Base-by-base conservation (phyloP, 1,284 basidiomycete genomes). In the Cutaneotrichosporon cutaneum region DNA sequence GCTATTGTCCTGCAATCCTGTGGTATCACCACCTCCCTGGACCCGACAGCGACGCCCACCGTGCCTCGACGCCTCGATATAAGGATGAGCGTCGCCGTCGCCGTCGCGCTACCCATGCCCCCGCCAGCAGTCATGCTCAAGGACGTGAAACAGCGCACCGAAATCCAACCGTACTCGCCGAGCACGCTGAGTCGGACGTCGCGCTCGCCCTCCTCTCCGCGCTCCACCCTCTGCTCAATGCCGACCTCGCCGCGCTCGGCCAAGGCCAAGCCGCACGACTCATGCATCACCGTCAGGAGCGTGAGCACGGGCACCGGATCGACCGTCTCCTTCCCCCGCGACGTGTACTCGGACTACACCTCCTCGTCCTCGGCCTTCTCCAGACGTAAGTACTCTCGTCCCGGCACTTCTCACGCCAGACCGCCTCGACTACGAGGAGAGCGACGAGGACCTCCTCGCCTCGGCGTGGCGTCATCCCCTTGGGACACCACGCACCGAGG, bases 401-500 rank as follows among this genome's bases (percentile, higher is more conserved):
- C 45, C 11, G 11, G 26, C 18, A 3, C 6, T 8, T 5, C 48
- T 50, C 11, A 50, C 48, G 14, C 48, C 27, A 51, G 48, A 27
- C 13, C 24, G 47, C 14, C 13, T 18, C 18, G 48, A 51, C 18
- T 16, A 18, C 8, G 48, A 51, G 16, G 18, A 26, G 18, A 27
- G 16, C 48, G 18, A n/a, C 3, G 48, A 51, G 16, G 48, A 26
- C 14, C 26, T 51, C 8, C 48, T 51, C 16, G 48, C 48, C 4
- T 51, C 48, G 6, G 48, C 48, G 16, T 51, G 48, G 48, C 48
- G 48, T 6, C 26, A 51, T 27, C 48, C 48, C 9, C 24, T 51
- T 13, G 27, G 44, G 5, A 45, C 6, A 18, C 14, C 32, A 9
- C 48, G 14, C 16, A 27, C 48, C 6, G 48, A 51, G 48, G 16